A percentile compares a stretch with the other conserved stretches of the same genome.
Evolutionary conservation across 208 protist genomes (phyloP).

Genomic region (Acanthamoeba castellanii): DNA sequence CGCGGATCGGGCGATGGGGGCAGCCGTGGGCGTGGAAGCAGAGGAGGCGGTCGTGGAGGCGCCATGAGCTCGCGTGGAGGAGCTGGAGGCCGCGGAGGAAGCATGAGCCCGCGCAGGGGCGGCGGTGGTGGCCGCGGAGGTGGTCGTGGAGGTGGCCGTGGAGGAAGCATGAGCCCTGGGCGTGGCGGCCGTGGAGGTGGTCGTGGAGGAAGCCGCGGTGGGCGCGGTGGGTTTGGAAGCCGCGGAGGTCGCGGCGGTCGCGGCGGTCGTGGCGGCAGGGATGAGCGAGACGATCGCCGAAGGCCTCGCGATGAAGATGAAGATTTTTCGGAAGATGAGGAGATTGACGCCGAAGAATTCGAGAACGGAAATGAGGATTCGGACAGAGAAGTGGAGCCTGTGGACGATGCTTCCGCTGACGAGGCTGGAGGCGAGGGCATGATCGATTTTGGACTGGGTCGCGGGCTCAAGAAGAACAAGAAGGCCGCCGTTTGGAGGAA

Average conservation of each 20-base stretch:
- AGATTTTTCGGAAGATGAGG: slow-evolving; percentile 11
- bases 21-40: neutral
- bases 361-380: neutral
- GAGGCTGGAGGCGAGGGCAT: neutral
- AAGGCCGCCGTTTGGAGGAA: neutral
- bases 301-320: neutral
- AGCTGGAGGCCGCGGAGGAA: neutral
- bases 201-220: too few relatives aligned
- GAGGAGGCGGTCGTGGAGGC: too few relatives aligned
- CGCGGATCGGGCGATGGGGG: neutral
- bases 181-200: too few relatives aligned
- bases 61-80: too few relatives aligned
- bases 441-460: neutral
- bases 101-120: neutral
- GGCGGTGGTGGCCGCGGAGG: neutral
- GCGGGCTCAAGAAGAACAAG: neutral
- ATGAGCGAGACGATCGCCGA: neutral
- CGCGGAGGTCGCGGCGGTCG: too few relatives aligned
- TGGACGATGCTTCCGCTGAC: neutral
- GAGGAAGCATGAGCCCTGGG: neutral
- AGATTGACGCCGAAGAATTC: neutral
- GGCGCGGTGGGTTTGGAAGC: too few relatives aligned
- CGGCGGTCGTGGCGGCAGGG: neutral
- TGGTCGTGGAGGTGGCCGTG: too few relatives aligned
- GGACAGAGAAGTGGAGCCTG: neutral